Conservation (phyloP, 768 basidiomycete genomes). For the Russula ochroleuca region DNA sequence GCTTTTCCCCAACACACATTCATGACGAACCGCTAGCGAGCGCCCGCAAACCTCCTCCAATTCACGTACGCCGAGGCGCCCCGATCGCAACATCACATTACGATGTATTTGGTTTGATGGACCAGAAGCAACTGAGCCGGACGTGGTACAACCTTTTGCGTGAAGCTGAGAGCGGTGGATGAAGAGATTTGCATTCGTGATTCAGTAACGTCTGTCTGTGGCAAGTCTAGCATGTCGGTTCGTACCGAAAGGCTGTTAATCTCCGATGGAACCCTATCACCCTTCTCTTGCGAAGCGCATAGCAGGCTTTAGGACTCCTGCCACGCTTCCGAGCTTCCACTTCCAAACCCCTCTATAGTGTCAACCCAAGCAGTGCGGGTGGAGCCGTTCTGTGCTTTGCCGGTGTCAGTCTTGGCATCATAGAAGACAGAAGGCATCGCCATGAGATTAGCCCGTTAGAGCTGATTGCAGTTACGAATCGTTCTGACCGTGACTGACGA, state of each 20-base stretch:
- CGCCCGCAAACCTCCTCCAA: too few species aligned
- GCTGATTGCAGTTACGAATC: not conserved
- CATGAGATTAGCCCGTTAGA: not conserved
- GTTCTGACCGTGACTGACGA: too few species aligned
- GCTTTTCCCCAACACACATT: too few species aligned
- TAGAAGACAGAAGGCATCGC: conserved; percentile 93
- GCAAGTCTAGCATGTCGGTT: conserved; percentile 4
- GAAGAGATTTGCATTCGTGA: conserved; percentile 28
- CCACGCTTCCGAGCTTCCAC: conserved; percentile 55
- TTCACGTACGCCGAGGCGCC: too few species aligned
- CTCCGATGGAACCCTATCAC: conserved; percentile 83
- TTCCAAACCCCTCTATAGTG: conserved; percentile 78
- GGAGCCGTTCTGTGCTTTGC: conserved; percentile 90
- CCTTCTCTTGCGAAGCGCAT: conserved; percentile 91
- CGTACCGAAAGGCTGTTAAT: conserved; percentile 59
- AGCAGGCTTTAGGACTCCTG: conserved; percentile 81
- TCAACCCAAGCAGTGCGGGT: conserved; percentile 98
- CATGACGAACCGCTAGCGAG: too few species aligned
- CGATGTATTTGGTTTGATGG: too few species aligned
- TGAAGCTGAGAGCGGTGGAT: too few species aligned
- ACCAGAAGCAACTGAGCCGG: too few species aligned
- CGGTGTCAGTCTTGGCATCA: conserved; percentile 72
- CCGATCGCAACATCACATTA: too few species aligned
- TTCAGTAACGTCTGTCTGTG: conserved; percentile 9
- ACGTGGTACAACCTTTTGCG: too few species aligned